phyloP scores from a whole-genome alignment of 2,329 filamentous ascomycete species.

The Coniella lustricola region DNA sequence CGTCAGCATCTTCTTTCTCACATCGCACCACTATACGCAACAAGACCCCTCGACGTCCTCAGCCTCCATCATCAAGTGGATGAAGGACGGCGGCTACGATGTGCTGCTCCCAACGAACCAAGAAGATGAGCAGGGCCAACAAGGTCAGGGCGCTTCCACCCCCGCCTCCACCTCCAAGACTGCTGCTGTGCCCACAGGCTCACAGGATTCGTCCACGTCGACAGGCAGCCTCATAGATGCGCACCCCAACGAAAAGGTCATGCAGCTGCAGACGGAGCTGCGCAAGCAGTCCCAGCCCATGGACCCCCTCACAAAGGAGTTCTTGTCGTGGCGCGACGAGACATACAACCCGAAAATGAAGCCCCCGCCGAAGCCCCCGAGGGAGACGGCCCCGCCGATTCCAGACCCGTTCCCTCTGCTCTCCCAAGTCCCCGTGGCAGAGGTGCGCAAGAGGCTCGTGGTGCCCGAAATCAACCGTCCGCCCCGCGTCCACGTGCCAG shows the following conservation, averaged over 20 bases:
- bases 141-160: conserved; percentile 1
- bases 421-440: conserved; percentile 23
- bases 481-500: conserved; percentile 26
- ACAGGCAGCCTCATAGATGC: not conserved
- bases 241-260: conserved; percentile 6
- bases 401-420: conserved; percentile 33
- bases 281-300: conserved; percentile 12
- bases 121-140: conserved; percentile 8
- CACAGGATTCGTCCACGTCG: not conserved
- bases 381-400: conserved; percentile 23
- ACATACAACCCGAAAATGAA: conserved; percentile 14
- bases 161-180: conserved; percentile 2
- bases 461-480: conserved; percentile 27
- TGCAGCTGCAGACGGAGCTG: conserved; percentile 9
- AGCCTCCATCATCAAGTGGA: conserved; percentile 15
- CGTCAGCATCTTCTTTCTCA: conserved; percentile 13
- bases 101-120: conserved; percentile 13
- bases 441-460: conserved; percentile 13
- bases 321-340: conserved; percentile 13
- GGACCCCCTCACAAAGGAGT: conserved; percentile 13
- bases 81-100: conserved; percentile 15
- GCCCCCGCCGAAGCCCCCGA: conserved; percentile 28
- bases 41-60: conserved; percentile 2
- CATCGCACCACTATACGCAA: conserved; percentile 3
- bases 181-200: conserved; percentile 3